Conservation (phyloP, 1,139 yeast genomes). For the Suzukiozyma palmioleophila region DNA sequence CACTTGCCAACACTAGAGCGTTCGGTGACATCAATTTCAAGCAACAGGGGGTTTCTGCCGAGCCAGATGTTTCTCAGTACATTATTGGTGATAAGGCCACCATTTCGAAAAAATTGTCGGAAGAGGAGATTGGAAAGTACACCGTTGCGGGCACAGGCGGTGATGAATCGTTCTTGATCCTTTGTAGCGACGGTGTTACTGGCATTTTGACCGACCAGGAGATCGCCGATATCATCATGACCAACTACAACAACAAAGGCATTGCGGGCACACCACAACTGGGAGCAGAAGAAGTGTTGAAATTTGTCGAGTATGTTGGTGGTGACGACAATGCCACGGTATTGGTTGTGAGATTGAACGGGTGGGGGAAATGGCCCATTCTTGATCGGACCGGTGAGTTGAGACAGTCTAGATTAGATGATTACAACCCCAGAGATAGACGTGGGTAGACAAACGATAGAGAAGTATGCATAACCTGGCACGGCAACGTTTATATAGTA, state of each 20-base stretch:
- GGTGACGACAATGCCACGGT: slow-evolving; percentile 96
- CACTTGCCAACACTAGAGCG: slow-evolving; percentile 86
- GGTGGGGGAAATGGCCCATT: slow-evolving; percentile 94
- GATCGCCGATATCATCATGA: slow-evolving; percentile 77
- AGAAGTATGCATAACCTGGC: background rate
- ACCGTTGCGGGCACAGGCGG: slow-evolving; percentile 61
- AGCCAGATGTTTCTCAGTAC: slow-evolving; percentile 77
- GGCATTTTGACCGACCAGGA: slow-evolving; percentile 84
- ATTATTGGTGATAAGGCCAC: slow-evolving; percentile 51
- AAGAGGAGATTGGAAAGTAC: slow-evolving; percentile 35
- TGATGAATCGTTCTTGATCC: slow-evolving; percentile 73
- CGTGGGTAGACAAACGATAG: slow-evolving; percentile 6
- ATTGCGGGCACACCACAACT: slow-evolving; percentile 72
- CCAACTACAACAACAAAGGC: slow-evolving; percentile 65
- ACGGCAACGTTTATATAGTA: background rate
- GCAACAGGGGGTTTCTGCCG: slow-evolving; percentile 81
- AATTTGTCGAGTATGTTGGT: slow-evolving; percentile 81
- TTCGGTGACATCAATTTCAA: slow-evolving; percentile 87
- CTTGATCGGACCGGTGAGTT: slow-evolving; percentile 76
- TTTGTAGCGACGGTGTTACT: slow-evolving; percentile 86
- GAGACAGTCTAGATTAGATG: slow-evolving; percentile 69
- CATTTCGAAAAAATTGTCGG: slow-evolving; percentile 28
- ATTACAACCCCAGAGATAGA: slow-evolving; percentile 35
- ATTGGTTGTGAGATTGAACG: slow-evolving; percentile 68
- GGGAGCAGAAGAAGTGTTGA: slow-evolving; percentile 80